phyloP scores from a whole-genome alignment of 148 eudicot genomes.

The Vaccinium vitisidaea region DNA sequence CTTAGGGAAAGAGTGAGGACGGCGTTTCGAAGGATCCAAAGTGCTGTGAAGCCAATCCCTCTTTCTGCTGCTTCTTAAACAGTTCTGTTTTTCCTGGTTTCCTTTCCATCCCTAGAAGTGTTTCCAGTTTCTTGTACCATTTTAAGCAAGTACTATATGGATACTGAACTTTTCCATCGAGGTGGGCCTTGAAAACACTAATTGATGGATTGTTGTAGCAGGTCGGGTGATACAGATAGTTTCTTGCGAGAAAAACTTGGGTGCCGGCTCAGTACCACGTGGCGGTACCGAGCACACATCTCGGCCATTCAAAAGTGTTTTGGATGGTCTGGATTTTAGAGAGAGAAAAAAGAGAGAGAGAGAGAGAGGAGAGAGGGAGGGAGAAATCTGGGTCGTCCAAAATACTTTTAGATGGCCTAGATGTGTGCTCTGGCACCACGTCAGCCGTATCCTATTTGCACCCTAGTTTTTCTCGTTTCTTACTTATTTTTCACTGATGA shows the following conservation, averaged over 20 bases:
- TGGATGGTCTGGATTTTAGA: no score
- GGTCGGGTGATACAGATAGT: not conserved
- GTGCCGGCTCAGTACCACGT: no score
- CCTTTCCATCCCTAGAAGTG: not conserved
- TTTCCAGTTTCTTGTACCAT: not conserved
- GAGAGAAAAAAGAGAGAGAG: no score
- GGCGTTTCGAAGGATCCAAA: constrained; percentile 59
- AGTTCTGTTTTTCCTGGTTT: not conserved
- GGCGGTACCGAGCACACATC: no score
- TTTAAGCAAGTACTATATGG: not conserved
- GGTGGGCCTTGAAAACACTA: not conserved
- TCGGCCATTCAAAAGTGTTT: no score
- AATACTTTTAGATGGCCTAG: no score
- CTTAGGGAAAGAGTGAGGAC: constrained; percentile 72
- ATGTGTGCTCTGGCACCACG: no score
- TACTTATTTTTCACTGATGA: not conserved
- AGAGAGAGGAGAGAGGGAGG: no score
- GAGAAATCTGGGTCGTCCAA: no score
- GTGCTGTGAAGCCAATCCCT: constrained; percentile 77
- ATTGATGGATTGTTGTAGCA: not conserved
- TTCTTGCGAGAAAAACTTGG: not conserved
- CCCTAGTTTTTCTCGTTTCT: not conserved
- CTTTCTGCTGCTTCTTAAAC: constrained; percentile 36
- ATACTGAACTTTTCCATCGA: not conserved
- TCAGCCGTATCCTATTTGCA: no score